phyloP scores from a whole-genome alignment of 768 basidiomycete genomes.

The Kwoniella sp. region DNA sequence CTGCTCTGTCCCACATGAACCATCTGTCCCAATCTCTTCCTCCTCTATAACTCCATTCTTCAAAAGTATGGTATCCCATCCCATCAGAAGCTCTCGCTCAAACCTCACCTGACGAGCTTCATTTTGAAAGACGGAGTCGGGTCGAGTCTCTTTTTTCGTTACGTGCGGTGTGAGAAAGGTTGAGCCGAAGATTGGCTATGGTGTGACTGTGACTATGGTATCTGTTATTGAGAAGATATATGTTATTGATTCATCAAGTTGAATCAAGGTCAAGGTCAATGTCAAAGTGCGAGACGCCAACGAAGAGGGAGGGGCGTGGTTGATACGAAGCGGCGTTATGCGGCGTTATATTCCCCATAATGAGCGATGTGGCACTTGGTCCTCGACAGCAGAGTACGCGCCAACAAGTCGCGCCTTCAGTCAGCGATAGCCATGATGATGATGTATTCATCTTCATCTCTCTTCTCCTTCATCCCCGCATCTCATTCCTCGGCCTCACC shows the following conservation, averaged over 20 bases:
- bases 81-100: background rate
- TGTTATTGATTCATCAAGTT: background rate
- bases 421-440: background rate
- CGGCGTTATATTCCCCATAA: background rate
- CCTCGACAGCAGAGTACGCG: too few species aligned
- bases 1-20: too few species aligned
- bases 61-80: too few species aligned
- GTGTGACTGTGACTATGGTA: constrained; percentile 6
- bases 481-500: constrained; percentile 8
- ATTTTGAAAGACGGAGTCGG: constrained; percentile 59
- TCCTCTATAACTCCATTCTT: too few species aligned
- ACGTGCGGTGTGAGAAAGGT: background rate
- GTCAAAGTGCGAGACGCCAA: constrained; percentile 5
- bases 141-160: constrained; percentile 21
- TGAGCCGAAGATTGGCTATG: constrained; percentile 5
- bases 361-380: constrained; percentile 14
- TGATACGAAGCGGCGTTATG: constrained; percentile 4
- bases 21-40: too few species aligned
- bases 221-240: background rate
- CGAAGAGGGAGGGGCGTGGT: too few species aligned
- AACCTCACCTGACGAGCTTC: constrained; percentile 78
- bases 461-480: constrained; percentile 1
- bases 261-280: background rate
- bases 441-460: constrained; percentile 5
- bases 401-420: background rate